Conservation (phyloP, 2,329 filamentous ascomycete genomes). For the Apiospora saccharicola region DNA sequence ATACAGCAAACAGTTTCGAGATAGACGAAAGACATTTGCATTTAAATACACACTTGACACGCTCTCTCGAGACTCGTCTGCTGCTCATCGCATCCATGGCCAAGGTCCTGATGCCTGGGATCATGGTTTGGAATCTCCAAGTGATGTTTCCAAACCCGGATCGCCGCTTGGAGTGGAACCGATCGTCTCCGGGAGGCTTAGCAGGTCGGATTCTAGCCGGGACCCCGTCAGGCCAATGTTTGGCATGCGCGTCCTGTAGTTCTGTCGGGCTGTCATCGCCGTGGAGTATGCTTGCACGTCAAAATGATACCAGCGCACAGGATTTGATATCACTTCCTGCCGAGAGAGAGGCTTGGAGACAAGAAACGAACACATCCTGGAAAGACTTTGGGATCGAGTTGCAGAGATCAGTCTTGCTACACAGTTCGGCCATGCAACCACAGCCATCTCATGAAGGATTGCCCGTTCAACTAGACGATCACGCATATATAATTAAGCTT, state of each 20-base stretch:
- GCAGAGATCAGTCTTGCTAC: neutral
- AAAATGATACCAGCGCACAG: neutral
- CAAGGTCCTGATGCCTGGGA: neutral
- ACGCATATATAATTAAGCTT: conserved; percentile 6
- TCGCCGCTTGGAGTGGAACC: conserved; percentile 11
- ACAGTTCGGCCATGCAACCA: neutral
- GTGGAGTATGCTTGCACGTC: conserved; percentile 18
- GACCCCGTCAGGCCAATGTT: neutral
- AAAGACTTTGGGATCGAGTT: neutral
- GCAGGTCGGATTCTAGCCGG: neutral
- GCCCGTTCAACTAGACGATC: neutral
- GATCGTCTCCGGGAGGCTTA: conserved; percentile 17
- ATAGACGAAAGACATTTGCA: neutral
- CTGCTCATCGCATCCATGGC: neutral
- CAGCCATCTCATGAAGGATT: neutral
- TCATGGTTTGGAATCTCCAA: neutral
- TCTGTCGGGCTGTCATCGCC: neutral
- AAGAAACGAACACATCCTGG: neutral
- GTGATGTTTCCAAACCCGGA: conserved; percentile 18
- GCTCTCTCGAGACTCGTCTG: neutral
- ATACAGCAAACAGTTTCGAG: neutral
- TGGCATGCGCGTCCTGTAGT: neutral
- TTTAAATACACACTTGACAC: neutral
- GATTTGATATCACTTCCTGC: neutral
- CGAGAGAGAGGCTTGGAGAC: neutral